Percentiles rank a stretch among this genome's conserved stretches.
Conservation (phyloP, 176 grass and related monocot genomes). For the Alopecurus myosuroides region DNA sequence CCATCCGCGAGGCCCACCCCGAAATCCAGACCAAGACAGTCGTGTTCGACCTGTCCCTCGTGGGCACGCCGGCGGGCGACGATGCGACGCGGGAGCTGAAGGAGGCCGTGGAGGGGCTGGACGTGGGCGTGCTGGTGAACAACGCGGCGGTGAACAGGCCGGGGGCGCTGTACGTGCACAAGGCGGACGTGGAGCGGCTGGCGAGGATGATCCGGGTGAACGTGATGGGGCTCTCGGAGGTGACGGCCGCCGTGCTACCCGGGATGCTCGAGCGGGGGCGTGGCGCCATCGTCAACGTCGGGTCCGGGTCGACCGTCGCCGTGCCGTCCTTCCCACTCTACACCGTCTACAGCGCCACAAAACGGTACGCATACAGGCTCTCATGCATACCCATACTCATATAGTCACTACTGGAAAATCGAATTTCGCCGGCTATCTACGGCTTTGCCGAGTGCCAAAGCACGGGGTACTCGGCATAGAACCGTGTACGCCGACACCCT, state of each 20-base stretch:
- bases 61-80: neutral
- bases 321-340: slow-evolving; percentile 38
- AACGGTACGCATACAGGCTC: neutral
- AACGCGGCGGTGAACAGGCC: slow-evolving; percentile 35
- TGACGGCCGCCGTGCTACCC: slow-evolving; percentile 29
- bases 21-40: neutral
- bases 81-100: neutral
- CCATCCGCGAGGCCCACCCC: neutral
- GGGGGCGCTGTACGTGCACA: slow-evolving; percentile 34
- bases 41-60: slow-evolving; percentile 35
- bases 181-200: slow-evolving; percentile 28
- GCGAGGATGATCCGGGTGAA: slow-evolving; percentile 35
- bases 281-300: slow-evolving; percentile 47
- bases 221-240: slow-evolving; percentile 19
- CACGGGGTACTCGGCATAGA: too few species aligned
- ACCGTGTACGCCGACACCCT: too few species aligned
- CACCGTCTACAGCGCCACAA: slow-evolving; percentile 39
- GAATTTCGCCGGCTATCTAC: too few species aligned
- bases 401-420: too few species aligned
- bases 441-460: too few species aligned
- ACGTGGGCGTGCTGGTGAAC: slow-evolving; percentile 48
- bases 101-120: slow-evolving; percentile 17
- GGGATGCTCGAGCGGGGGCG: slow-evolving; percentile 30
- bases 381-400: too few species aligned
- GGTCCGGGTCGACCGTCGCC: slow-evolving; percentile 11